Evolutionary conservation across 2,329 filamentous ascomycete genomes (phyloP).

Genomic region (Atkinsonella hypoxylon): DNA sequence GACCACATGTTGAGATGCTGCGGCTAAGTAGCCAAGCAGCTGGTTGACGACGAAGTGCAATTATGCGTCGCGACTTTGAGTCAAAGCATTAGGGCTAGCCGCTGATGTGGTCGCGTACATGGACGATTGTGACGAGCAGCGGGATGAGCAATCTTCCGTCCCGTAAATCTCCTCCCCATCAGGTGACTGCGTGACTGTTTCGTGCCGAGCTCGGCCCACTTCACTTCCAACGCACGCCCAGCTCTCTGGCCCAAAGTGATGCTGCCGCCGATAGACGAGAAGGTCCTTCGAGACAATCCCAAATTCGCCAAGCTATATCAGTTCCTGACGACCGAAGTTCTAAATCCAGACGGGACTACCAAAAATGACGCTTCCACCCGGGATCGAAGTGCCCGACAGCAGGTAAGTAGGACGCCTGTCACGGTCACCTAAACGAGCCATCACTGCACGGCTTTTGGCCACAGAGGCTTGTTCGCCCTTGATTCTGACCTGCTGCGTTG

Average conservation of each 20-base stretch:
- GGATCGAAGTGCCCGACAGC: slow-evolving; percentile 34
- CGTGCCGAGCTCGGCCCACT: slow-evolving; percentile 11
- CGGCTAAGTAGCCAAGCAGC: neutral
- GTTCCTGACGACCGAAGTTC: slow-evolving; percentile 38
- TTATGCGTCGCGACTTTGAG: neutral
- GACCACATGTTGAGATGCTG: neutral
- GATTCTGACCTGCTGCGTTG: neutral
- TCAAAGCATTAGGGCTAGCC: neutral
- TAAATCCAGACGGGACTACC: slow-evolving; percentile 47
- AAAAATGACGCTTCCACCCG: slow-evolving; percentile 37
- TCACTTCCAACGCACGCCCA: neutral
- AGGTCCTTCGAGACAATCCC: slow-evolving; percentile 43
- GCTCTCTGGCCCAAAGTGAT: too few relatives aligned
- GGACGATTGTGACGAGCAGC: neutral
- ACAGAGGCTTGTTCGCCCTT: too few relatives aligned
- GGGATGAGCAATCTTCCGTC: slow-evolving; percentile 8
- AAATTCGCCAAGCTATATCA: slow-evolving; percentile 47
- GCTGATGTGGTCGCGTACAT: neutral
- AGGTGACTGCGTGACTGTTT: slow-evolving; percentile 24
- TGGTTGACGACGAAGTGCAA: neutral
- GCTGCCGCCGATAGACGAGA: slow-evolving; percentile 46
- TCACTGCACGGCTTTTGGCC: too few relatives aligned
- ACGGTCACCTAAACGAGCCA: too few relatives aligned
- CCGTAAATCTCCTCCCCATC: slow-evolving; percentile 11
- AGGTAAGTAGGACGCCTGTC: slow-evolving; percentile 25